phyloP scores from a whole-genome alignment of 768 basidiomycete species.

The Naganishia randhawae region DNA sequence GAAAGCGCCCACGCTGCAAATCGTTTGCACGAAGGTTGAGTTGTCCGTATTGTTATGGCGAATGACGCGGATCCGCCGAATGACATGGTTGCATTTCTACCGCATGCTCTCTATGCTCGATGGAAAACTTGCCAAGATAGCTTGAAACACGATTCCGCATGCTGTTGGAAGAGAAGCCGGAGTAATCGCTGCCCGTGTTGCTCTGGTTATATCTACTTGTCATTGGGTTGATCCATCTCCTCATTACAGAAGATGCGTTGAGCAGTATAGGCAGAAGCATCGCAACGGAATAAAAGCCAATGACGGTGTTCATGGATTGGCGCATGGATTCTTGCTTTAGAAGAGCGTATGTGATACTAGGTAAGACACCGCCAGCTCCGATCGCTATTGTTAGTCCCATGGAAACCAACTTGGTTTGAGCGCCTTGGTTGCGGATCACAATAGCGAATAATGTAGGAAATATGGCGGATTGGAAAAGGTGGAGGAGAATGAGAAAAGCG shows the following conservation, averaged over 20 bases:
- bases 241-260: neutral
- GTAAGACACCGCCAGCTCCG: slow-evolving; percentile 37
- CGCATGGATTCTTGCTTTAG: neutral
- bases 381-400: slow-evolving; percentile 39
- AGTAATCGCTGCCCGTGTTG: slow-evolving; percentile 1
- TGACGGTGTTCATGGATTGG: neutral
- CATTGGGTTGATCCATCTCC: slow-evolving; percentile 14
- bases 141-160: neutral
- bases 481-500: slow-evolving; percentile 36
- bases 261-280: slow-evolving; percentile 7
- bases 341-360: slow-evolving; percentile 35
- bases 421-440: slow-evolving; percentile 39
- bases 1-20: no score
- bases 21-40: no score
- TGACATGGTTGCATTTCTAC: neutral
- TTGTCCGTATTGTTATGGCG: no score
- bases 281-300: neutral
- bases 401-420: slow-evolving; percentile 40
- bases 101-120: slow-evolving; percentile 12
- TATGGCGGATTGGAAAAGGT: slow-evolving; percentile 44
- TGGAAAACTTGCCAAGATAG: slow-evolving; percentile 9
- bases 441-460: slow-evolving; percentile 48
- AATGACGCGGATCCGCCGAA: neutral
- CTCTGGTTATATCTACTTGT: neutral
- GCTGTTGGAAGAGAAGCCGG: neutral